These are phyloP conservation scores for Trametes maxima DNA, from an alignment of 768 basidiomycete genomes.

Conservation along the genomic window DNA sequence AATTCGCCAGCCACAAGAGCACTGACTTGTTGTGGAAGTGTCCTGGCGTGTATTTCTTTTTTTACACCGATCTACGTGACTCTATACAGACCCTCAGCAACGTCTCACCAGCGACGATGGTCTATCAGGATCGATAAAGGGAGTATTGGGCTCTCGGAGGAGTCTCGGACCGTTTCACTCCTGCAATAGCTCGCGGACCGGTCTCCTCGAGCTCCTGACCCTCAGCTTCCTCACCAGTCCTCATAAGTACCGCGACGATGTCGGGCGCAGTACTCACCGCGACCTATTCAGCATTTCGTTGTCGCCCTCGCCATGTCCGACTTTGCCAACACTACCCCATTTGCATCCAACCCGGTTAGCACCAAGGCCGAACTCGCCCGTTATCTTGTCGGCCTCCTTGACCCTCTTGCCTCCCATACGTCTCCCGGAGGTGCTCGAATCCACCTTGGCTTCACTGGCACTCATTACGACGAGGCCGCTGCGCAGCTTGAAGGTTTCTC, in stretches of 20 bases:
- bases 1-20: too few relatives aligned
- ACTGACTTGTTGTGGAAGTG: too few relatives aligned
- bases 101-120: neutral
- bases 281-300: neutral
- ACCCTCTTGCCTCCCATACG: constrained; percentile 68
- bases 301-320: constrained; percentile 21
- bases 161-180: constrained; percentile 14
- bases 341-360: constrained; percentile 59
- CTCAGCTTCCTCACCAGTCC: neutral
- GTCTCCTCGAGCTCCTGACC: constrained; percentile 24
- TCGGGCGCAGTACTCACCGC: neutral
- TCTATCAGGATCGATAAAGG: neutral
- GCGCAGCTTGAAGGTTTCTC: constrained; percentile 79
- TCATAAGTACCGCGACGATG: constrained; percentile 6
- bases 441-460: constrained; percentile 67
- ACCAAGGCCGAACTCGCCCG: constrained; percentile 60
- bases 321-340: constrained; percentile 40
- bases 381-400: constrained; percentile 61
- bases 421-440: constrained; percentile 74
- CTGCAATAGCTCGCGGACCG: constrained; percentile 21
- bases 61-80: too few relatives aligned
- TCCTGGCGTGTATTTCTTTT: too few relatives aligned
- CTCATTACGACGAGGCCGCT: constrained; percentile 72
- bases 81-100: neutral
- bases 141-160: constrained; percentile 5